Evolutionary conservation across 2,329 filamentous ascomycete genomes (phyloP), one percentile per base, ranked within the genome.

Genomic region (Aschersonia sp.): DNA sequence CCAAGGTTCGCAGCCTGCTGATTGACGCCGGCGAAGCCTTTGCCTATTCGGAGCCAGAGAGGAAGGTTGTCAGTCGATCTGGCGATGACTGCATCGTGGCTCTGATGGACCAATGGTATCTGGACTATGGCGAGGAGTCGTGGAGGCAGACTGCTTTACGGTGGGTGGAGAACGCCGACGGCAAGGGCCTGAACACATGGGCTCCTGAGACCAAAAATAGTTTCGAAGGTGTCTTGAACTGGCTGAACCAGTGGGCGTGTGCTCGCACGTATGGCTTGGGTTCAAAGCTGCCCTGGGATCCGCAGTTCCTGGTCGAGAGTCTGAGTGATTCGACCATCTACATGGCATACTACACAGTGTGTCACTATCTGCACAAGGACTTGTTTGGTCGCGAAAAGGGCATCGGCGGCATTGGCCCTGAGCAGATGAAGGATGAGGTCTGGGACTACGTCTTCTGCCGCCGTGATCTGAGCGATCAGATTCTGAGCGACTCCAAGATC

Each of bases 171-270:
- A 79, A 81, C 59, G 76, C 73, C 48, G 73, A 81, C 51, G 76
- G 77, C 50, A 76, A 76, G 52, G 77, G 77, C 32, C 69, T 95
- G 51, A 85, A 95, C 65, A 86, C 85, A 6, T 97, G 85, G 68
- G 79, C 74, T n/a, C 63, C 71, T 32, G 85, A 89, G 61, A 83
- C 87, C 45, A 83, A 81, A 65, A 78, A 89, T 61, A 79, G 78
- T 6, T 94, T 97, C 62, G 79, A 88, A 63, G 82, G 83, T 54
- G 89, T 90, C 40, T 72, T 98, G 42, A 81, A 83, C 63, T 98
- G 92, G 92, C 74, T 98, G 52, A 87, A 86, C 62, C 86, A 92
- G 63, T 98, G 92, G 92, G 90, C 92, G 41, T 95, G 89, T 61
- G 86, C 87, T 45, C 77, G 92, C 62, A 87, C 84, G 7, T 98